Percentiles rank a stretch among this genome's conserved stretches.
phyloP scores from a whole-genome alignment of 345 rosid genomes.

The Citrus hindsii region DNA sequence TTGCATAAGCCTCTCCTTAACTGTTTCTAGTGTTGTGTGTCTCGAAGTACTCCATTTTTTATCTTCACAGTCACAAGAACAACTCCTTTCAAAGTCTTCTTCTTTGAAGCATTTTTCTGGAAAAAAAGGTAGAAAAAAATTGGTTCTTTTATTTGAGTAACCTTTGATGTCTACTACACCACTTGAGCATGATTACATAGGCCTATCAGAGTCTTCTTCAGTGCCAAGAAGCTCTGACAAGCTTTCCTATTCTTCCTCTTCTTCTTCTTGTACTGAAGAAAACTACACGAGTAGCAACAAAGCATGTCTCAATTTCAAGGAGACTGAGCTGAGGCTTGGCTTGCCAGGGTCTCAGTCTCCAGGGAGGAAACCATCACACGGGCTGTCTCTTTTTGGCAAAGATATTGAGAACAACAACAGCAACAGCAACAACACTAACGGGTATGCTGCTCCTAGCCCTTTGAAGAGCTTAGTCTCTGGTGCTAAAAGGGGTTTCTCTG shows the following conservation, averaged over 20 bases:
- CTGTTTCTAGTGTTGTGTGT: not conserved
- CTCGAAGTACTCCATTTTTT: not conserved
- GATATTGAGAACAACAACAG: conserved; percentile 29
- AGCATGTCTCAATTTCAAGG: conserved; percentile 41
- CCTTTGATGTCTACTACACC: conserved; percentile 47
- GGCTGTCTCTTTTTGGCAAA: conserved; percentile 53
- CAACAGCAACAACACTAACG: conserved; percentile 11
- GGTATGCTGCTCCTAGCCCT: conserved; percentile 24
- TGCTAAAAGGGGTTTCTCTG: conserved; percentile 67
- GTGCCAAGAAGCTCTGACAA: conserved; percentile 39
- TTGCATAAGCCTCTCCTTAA: conserved; percentile 1
- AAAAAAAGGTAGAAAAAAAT: not conserved
- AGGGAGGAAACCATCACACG: conserved; percentile 39
- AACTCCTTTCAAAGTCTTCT: not conserved
- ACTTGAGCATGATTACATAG: conserved; percentile 69
- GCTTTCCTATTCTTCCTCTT: conserved; percentile 35
- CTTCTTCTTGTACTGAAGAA: conserved; percentile 28
- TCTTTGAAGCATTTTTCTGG: not conserved
- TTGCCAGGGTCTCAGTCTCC: conserved; percentile 63
- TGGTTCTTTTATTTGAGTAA: not conserved
- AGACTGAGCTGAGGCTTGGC: conserved; percentile 71
- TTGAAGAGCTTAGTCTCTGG: conserved; percentile 49
- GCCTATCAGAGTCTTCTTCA: conserved; percentile 44
- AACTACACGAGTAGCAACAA: conserved; percentile 9
- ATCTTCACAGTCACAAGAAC: not conserved